Evolutionary conservation across 2,329 filamentous ascomycete genomes (phyloP).

Genomic region (Claviceps sp.): DNA sequence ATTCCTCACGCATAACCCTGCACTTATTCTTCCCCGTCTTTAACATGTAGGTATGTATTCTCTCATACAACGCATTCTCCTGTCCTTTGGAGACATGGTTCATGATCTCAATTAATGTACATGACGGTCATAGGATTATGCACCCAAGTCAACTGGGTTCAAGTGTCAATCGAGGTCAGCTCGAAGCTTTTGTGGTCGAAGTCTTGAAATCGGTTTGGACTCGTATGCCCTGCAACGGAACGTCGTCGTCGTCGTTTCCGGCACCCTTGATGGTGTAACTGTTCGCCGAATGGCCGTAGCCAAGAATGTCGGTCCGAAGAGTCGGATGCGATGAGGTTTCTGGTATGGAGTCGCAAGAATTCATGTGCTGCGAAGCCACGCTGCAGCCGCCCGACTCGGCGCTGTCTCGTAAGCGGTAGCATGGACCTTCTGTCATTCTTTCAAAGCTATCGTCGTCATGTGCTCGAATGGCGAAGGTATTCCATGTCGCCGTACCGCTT

Average conservation of each 20-base stretch:
- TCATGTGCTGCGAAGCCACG: slow-evolving; percentile 1
- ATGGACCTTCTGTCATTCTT: slow-evolving; percentile 8
- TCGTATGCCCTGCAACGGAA: slow-evolving; percentile 25
- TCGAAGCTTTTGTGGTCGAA: slow-evolving; percentile 8
- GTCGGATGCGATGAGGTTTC: slow-evolving; percentile 8
- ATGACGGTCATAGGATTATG: not conserved
- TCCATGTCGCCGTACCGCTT: slow-evolving; percentile 8
- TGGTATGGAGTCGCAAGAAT: not conserved
- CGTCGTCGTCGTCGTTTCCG: slow-evolving; percentile 20
- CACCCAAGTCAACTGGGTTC: not conserved
- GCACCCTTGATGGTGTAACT: slow-evolving; percentile 17
- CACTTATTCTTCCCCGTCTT: no score
- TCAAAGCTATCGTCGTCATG: slow-evolving; percentile 5
- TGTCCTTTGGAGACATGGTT: no score
- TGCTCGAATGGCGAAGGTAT: slow-evolving; percentile 6
- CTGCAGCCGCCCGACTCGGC: slow-evolving; percentile 12
- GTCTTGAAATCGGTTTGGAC: slow-evolving; percentile 24
- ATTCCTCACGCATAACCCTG: no score
- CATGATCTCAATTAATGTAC: not conserved
- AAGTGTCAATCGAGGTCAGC: not conserved
- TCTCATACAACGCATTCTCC: not conserved
- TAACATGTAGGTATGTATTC: no score
- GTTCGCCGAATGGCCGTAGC: slow-evolving; percentile 18
- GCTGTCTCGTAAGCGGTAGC: slow-evolving; percentile 21
- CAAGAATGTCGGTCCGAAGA: slow-evolving; percentile 20